Base-by-base conservation (phyloP, 768 basidiomycete genomes). In the Holtermannia corniformis region DNA sequence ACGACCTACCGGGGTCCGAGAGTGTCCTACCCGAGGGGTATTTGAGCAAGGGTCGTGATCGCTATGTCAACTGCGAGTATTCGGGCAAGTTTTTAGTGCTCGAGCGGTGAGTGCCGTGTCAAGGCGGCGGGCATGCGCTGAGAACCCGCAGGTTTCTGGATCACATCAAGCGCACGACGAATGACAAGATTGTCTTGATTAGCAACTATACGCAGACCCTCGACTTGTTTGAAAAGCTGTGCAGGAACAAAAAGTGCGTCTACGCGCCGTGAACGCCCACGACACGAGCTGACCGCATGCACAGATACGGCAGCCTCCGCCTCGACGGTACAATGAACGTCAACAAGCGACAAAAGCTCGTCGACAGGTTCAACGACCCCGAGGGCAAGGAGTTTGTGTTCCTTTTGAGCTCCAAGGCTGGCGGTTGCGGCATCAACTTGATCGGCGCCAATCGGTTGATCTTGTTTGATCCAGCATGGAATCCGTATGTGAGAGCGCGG, bases 141-240 rank as follows among this genome's bases (percentile, higher is more conserved):
- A 41, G 26, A 21, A 43, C 43, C 43, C 26, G 3, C 40, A 91
- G 90, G 64, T 91, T 95, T 72, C 73, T 95, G 41, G 83, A 88
- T 64, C 84, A 84, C 24, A 82, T 96, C 42, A 80, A 79, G 51
- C 83, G 81, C 11, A 79, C 84, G 53, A 92, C 87, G 14, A 85
- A 78, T 51, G 91, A 96, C 76, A 96, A 96, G 76, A 93, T 95
- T 53, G 91, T 96, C 14, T 75, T 96, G 41, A 95, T 96, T 67
- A 92, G 89, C 68, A 96, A 96, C 70, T 92, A 92, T 66, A 96
- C 91, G 3, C 89, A 92, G 71, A 96, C 91, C 0, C 78, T 96
- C 2, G 91, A 95, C 69, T 73, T 93, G 10, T 93, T 96, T 61
- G 90, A 92, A 75, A 88, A 84, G 65, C 72, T 93, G 47, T 86